Conservation (phyloP, 2,329 filamentous ascomycete species). For the Apiospora phragmitis region DNA sequence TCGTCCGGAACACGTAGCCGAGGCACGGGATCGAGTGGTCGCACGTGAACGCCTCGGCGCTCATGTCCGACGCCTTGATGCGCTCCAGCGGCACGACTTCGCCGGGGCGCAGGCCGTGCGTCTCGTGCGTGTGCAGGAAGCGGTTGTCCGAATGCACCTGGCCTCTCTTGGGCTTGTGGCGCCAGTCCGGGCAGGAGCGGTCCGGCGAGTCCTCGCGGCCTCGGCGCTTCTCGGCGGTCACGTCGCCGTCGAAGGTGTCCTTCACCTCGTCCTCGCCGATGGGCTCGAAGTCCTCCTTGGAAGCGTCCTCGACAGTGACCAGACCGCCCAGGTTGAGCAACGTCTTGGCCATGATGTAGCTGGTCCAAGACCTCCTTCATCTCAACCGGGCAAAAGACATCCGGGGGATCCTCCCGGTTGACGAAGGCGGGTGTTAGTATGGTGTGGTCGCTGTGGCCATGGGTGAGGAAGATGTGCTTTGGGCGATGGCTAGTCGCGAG, state of each 20-base stretch:
- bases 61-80: conserved; percentile 31
- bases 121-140: conserved; percentile 40
- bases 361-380: conserved; percentile 40
- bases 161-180: neutral
- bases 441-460: conserved; percentile 50
- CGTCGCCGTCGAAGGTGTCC: conserved; percentile 23
- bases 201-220: neutral
- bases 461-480: conserved; percentile 51
- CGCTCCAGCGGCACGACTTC: conserved; percentile 38
- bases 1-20: conserved; percentile 45
- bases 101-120: conserved; percentile 37
- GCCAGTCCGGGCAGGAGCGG: neutral
- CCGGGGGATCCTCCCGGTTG: conserved; percentile 44
- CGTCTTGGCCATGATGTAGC: conserved; percentile 40
- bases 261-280: conserved; percentile 14
- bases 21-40: conserved; percentile 49
- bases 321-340: conserved; percentile 44
- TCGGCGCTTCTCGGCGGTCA: neutral
- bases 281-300: neutral
- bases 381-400: conserved; percentile 45
- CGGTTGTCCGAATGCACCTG: conserved; percentile 12
- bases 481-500: conserved; percentile 46
- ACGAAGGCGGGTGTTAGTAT: conserved; percentile 44
- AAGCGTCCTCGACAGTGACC: conserved; percentile 17
- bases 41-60: conserved; percentile 44